Evolutionary conservation across 768 basidiomycete species (phyloP), one percentile per base, ranked within the genome.

Genomic region (Boletus rubroflammeus): DNA sequence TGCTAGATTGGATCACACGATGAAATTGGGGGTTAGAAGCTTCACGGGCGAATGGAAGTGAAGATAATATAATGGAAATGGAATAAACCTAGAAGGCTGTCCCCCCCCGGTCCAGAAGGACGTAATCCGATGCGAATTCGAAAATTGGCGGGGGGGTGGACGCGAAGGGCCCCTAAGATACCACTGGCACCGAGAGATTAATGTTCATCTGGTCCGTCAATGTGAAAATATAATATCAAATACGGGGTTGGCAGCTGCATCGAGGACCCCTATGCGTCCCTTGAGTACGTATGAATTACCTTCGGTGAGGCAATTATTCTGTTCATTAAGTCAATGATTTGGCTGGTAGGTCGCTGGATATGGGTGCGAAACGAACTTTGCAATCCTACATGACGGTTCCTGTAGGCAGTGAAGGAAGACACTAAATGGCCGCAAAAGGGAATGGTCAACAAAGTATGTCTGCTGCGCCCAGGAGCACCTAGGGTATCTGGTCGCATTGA

Each of bases 11-110:
- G 25, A 41, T 15, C 17, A 15, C 6, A 11, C 1, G 7, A 26
- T 4, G 8, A 28, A 11, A 19, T 15, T 29, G 1, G 2, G 44
- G 42, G 6, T 0, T 5, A 36, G 42, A 40, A 39, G 46, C 23
- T 8, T 35, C 26, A 50, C 6, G 6, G 28, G 14, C 1, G 13
- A 31, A 48, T 62, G 41, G 60, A 62, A 50, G 51, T 23, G 3
- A 35, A 0, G 10, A 19, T 10, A 13, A 36, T 25, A 19, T 10
- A 17, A 36, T 25, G 13, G 25, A 48, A 32, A 26, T 14, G 28
- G 14, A 40, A 42, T 19, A 11, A 25, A 31, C 36, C 35, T 26
- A 11, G 29, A 40, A 50, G 10, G 19, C 23, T 36, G 38, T 28
- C 26, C 19, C 14, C n/a, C n/a, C n/a, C n/a, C 15, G n/a, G 9